phyloP scores from a whole-genome alignment of 176 grass and related monocot species.

The Eremochloa ophiuroides region DNA sequence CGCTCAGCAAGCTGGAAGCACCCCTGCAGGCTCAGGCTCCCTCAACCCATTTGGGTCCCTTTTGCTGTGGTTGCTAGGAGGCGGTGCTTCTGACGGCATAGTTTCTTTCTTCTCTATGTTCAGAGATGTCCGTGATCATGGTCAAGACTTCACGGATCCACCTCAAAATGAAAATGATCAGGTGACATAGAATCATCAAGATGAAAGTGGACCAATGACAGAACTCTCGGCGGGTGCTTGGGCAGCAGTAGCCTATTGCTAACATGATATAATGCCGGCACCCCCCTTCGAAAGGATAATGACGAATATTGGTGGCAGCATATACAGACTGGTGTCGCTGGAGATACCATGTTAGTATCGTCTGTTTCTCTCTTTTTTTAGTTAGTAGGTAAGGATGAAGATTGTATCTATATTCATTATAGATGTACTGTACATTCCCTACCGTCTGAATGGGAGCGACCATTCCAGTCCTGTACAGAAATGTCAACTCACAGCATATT shows the following conservation, averaged over 20 bases:
- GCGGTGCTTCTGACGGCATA: constrained; percentile 81
- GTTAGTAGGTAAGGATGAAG: constrained; percentile 24
- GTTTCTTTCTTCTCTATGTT: constrained; percentile 90
- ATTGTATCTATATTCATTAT: constrained; percentile 31
- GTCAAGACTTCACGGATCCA: constrained; percentile 46
- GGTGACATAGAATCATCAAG: constrained; percentile 42
- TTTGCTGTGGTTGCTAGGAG: constrained; percentile 78
- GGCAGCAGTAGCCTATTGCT: neutral
- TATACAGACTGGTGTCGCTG: constrained; percentile 19
- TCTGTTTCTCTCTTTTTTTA: constrained; percentile 15
- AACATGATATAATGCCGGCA: neutral
- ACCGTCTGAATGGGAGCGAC: constrained; percentile 28
- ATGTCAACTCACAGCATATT: constrained; percentile 10
- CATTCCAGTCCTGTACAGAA: constrained; percentile 32
- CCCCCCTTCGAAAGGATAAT: constrained; percentile 39
- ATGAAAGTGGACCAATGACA: neutral
- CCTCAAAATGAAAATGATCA: constrained; percentile 62
- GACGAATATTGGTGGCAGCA: constrained; percentile 40
- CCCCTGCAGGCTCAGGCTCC: constrained; percentile 36
- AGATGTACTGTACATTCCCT: constrained; percentile 46
- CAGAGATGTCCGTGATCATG: constrained; percentile 79
- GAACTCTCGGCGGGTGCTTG: neutral
- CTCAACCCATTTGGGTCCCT: constrained; percentile 65
- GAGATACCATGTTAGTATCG: constrained; percentile 23
- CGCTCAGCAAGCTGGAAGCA: constrained; percentile 41